These are phyloP conservation scores for Candida ulmi DNA, from an alignment of 805 yeast species.

Conservation along the genomic window DNA sequence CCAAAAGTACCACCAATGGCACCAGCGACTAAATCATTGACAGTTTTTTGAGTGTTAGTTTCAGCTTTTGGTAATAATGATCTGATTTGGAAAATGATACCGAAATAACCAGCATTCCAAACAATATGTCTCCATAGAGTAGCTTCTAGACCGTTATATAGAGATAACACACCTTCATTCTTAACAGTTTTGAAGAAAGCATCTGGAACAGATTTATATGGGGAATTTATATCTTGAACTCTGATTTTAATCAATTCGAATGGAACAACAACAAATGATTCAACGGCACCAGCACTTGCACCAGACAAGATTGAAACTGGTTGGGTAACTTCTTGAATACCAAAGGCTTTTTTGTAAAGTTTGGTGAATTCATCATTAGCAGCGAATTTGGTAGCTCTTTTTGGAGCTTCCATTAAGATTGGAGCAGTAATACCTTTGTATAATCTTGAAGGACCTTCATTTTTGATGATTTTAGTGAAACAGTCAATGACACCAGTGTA, in stretches of 20 bases:
- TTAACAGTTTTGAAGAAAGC: conserved; percentile 69
- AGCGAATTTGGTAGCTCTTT: conserved; percentile 97
- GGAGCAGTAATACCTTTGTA: conserved; percentile 97
- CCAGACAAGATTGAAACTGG: conserved; percentile 87
- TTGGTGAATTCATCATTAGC: conserved; percentile 97
- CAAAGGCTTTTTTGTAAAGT: conserved; percentile 68
- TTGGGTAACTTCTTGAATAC: conserved; percentile 66
- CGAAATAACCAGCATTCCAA: conserved; percentile 99
- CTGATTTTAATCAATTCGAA: conserved; percentile 94
- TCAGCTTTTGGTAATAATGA: conserved; percentile 72
- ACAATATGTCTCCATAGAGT: conserved; percentile 94
- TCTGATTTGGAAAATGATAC: conserved; percentile 86
- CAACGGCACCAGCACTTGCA: conserved; percentile 98
- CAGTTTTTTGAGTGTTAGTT: conserved; percentile 64
- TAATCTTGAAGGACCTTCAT: conserved; percentile 78
- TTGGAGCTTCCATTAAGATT: conserved; percentile 98
- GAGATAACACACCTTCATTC: conserved; percentile 72
- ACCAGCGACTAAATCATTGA: conserved; percentile 88
- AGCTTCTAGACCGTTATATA: conserved; percentile 94
- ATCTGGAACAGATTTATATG: conserved; percentile 78
- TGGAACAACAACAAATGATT: conserved; percentile 95
- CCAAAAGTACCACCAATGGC: conserved; percentile 96
- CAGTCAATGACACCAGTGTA: conserved; percentile 85
- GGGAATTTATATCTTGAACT: conserved; percentile 82
- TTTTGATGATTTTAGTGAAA: conserved; percentile 71